Percentiles rank a stretch among this genome's conserved stretches.
These are phyloP conservation scores for Sindora glabra DNA, from an alignment of 306 rosid species.

Conservation along the genomic window DNA sequence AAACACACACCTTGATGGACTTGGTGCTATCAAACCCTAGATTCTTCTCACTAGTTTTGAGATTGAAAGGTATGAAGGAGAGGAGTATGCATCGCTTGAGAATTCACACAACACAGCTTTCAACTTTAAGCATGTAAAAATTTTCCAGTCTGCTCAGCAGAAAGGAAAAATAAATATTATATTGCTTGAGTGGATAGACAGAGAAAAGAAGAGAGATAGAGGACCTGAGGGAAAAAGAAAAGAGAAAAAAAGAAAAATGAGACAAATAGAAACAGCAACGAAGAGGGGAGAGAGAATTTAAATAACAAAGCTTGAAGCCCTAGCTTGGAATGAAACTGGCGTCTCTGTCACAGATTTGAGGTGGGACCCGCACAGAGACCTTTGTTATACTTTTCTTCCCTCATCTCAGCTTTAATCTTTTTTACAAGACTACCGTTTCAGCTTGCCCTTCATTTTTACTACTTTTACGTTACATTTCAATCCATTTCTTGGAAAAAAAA, in stretches of 20 bases:
- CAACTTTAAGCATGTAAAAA: slow-evolving; percentile 38
- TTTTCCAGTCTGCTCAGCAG: slow-evolving; percentile 18
- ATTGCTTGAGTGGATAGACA: background rate
- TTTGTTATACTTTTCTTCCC: slow-evolving; percentile 47
- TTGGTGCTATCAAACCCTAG: slow-evolving; percentile 76
- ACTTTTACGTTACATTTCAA: slow-evolving; percentile 7
- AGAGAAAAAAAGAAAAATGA: no score
- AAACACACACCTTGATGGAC: slow-evolving; percentile 56
- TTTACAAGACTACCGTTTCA: slow-evolving; percentile 26
- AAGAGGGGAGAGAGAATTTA: no score
- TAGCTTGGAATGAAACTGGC: slow-evolving; percentile 56
- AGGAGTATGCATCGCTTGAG: slow-evolving; percentile 57
- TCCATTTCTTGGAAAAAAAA: slow-evolving; percentile 6
- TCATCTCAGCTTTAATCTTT: slow-evolving; percentile 36
- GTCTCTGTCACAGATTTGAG: slow-evolving; percentile 80
- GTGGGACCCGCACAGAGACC: slow-evolving; percentile 70
- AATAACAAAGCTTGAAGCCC: slow-evolving; percentile 26
- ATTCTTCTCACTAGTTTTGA: slow-evolving; percentile 55
- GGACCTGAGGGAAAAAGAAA: no score
- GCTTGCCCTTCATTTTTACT: slow-evolving; percentile 35
- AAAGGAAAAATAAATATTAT: background rate
- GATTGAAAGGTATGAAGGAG: slow-evolving; percentile 68
- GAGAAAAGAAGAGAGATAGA: background rate
- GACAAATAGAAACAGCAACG: no score
- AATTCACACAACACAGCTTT: slow-evolving; percentile 61